Percentiles rank a stretch among this genome's conserved stretches.
Conservation (phyloP, 768 basidiomycete genomes). For the Amanita pallidorosea region DNA sequence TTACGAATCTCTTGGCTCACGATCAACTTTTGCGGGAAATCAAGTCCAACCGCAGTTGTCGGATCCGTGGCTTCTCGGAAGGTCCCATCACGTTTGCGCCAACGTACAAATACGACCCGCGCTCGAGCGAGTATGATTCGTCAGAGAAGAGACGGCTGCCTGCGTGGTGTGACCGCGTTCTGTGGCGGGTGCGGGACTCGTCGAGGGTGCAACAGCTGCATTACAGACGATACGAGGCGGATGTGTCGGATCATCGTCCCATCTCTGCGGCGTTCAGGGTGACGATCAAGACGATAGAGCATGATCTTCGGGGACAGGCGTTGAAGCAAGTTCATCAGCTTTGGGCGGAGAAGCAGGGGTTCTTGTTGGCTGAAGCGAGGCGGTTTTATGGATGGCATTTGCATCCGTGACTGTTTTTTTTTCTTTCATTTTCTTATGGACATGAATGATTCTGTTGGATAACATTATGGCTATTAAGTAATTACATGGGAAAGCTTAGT, state of each 20-base stretch:
- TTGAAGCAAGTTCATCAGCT: constrained; percentile 42
- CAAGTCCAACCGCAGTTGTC: constrained; percentile 77
- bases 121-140: constrained; percentile 71
- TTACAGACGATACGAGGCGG: constrained; percentile 77
- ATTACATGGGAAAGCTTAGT: neutral
- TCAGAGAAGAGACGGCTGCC: constrained; percentile 84
- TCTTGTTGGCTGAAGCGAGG: constrained; percentile 25
- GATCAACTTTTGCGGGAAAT: constrained; percentile 91
- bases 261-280: constrained; percentile 72
- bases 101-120: constrained; percentile 91
- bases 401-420: neutral
- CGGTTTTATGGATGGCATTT: constrained; percentile 25
- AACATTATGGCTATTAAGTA: too few species aligned
- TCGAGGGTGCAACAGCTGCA: constrained; percentile 52
- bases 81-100: constrained; percentile 76
- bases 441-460: neutral
- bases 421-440: neutral
- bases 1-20: constrained; percentile 51
- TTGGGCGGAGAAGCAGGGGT: constrained; percentile 41
- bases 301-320: constrained; percentile 43
- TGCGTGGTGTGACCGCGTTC: constrained; percentile 94
- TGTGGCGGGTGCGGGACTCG: constrained; percentile 57
- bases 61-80: constrained; percentile 75
- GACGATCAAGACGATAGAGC: constrained; percentile 61
- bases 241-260: constrained; percentile 86